Conservation (phyloP, 495 filamentous ascomycete genomes). For the Chlorociboria aeruginascens region DNA sequence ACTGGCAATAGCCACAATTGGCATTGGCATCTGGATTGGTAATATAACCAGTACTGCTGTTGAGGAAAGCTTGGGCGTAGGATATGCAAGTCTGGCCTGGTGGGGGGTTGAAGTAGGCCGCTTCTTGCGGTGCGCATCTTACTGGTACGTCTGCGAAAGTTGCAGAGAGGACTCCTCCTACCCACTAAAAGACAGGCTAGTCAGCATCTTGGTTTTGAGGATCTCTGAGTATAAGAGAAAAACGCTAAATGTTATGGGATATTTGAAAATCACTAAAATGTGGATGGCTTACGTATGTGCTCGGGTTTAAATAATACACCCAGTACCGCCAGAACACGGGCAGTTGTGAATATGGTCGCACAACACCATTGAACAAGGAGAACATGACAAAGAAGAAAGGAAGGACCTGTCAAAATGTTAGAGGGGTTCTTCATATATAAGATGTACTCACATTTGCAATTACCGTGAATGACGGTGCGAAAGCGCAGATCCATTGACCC, state of each 20-base stretch:
- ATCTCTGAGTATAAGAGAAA: no score
- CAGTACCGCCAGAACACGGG: constrained; percentile 70
- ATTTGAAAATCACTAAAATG: no score
- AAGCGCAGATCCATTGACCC: constrained; percentile 16
- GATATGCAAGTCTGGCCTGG: constrained; percentile 39
- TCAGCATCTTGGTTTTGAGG: no score
- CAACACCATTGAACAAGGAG: constrained; percentile 63
- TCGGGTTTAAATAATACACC: constrained; percentile 54
- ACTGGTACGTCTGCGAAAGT: constrained; percentile 43
- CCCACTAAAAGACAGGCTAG: constrained; percentile 20
- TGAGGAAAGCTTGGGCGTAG: constrained; percentile 58
- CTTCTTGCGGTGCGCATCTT: constrained; percentile 50
- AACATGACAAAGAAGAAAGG: constrained; percentile 78
- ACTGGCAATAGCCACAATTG: constrained; percentile 69
- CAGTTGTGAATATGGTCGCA: constrained; percentile 47
- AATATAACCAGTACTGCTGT: constrained; percentile 38
- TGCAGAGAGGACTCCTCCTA: constrained; percentile 48
- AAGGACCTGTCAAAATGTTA: constrained; percentile 21
- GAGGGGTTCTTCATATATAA: no score
- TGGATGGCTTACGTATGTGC: constrained; percentile 33
- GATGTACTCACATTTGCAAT: constrained; percentile 44
- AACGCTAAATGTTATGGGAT: no score
- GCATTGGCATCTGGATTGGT: constrained; percentile 40
- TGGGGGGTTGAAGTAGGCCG: constrained; percentile 41
- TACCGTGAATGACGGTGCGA: constrained; percentile 69